These are phyloP conservation scores for Colletotrichum orbiculare DNA, from an alignment of 2,329 filamentous ascomycete genomes.

Conservation along the genomic window DNA sequence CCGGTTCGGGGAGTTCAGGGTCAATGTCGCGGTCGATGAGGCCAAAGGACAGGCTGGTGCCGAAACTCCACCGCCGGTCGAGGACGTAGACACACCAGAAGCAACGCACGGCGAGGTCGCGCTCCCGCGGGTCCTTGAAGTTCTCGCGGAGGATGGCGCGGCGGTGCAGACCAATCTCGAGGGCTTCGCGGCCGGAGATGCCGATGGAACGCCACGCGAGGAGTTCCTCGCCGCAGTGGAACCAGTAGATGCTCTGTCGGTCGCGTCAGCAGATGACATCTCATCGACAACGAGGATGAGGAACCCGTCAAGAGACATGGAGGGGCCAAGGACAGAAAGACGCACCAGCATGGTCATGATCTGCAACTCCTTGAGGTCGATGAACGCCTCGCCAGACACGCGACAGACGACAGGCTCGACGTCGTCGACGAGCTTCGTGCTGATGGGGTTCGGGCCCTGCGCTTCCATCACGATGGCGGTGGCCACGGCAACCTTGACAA, in stretches of 20 bases:
- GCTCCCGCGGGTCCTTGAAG: conserved; percentile 45
- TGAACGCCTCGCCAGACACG: conserved; percentile 41
- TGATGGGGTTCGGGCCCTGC: conserved; percentile 44
- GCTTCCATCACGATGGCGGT: conserved; percentile 47
- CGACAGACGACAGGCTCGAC: conserved; percentile 45
- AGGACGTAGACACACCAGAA: conserved; percentile 65
- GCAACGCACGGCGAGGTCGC: conserved; percentile 48
- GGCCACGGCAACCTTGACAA: conserved; percentile 49
- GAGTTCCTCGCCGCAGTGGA: conserved; percentile 60
- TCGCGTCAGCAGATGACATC: not conserved
- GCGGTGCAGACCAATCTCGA: conserved; percentile 61
- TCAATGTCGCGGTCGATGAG: conserved; percentile 62
- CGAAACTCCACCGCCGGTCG: conserved; percentile 63
- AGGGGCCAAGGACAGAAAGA: not conserved
- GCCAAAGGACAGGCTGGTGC: conserved; percentile 60
- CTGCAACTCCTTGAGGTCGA: conserved; percentile 48
- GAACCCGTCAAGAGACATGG: too few relatives aligned
- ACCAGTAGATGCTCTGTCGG: conserved; percentile 52
- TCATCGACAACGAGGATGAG: too few relatives aligned
- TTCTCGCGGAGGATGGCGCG: conserved; percentile 55
- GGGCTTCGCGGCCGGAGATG: conserved; percentile 56
- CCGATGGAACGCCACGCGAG: conserved; percentile 61
- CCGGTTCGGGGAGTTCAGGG: conserved; percentile 57
- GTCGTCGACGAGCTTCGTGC: conserved; percentile 43
- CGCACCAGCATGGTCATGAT: conserved; percentile 46